These are phyloP conservation scores for Calonectria montana DNA, from an alignment of 2,329 filamentous ascomycete genomes.

Conservation along the genomic window DNA sequence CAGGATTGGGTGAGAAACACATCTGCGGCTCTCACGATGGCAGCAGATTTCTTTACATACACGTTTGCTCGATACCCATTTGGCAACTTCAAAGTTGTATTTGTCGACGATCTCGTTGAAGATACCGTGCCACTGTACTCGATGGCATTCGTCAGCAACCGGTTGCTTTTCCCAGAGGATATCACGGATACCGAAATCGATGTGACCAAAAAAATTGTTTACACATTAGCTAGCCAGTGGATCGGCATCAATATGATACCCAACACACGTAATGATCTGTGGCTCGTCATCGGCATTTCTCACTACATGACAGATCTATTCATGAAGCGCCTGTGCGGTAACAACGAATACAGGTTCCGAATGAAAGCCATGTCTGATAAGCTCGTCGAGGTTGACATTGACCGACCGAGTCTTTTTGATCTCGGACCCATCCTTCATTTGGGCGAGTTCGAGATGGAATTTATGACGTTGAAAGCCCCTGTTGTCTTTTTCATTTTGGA, in stretches of 20 bases:
- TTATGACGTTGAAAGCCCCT: constrained; percentile 90
- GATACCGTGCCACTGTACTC: constrained; percentile 84
- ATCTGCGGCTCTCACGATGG: constrained; percentile 84
- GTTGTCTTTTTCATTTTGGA: constrained; percentile 95
- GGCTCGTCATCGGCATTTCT: constrained; percentile 89
- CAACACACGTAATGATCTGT: constrained; percentile 82
- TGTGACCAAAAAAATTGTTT: constrained; percentile 82
- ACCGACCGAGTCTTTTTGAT: constrained; percentile 83
- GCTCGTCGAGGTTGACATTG: constrained; percentile 83
- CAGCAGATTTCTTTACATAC: constrained; percentile 91
- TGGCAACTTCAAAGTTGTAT: constrained; percentile 90
- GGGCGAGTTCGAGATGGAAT: constrained; percentile 87
- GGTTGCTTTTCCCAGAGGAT: constrained; percentile 85
- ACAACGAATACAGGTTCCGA: constrained; percentile 93
- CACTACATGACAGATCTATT: constrained; percentile 97
- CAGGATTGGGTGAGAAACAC: constrained; percentile 87
- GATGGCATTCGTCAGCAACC: constrained; percentile 87
- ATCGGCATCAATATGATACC: constrained; percentile 93
- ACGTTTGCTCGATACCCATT: constrained; percentile 93
- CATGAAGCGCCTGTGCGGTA: constrained; percentile 89
- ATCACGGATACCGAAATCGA: constrained; percentile 88
- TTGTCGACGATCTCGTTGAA: constrained; percentile 87
- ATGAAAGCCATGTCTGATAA: constrained; percentile 87
- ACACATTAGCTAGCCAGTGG: constrained; percentile 91
- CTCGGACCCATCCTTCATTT: constrained; percentile 83